Base-by-base conservation (phyloP, 345 rosid species). In the Chamaenerion angustifolium region DNA sequence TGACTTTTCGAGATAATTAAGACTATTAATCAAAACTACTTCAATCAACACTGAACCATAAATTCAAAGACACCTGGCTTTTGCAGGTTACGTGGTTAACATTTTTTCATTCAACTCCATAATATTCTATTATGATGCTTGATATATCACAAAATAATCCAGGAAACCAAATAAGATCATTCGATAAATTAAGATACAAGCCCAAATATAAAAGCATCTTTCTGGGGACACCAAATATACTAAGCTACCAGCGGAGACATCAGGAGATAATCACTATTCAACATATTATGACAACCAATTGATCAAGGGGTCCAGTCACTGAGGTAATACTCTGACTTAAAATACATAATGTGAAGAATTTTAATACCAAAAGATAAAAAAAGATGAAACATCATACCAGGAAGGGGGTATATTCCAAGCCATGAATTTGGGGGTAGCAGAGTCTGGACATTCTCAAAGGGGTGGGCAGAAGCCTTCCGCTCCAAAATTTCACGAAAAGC, bases 381-480 rank as follows among this genome's bases (percentile, higher is more conserved):
- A 31, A 31, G 37, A 31, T 4, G 37, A 31, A 31, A 31, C 37
- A 31, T 31, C 37, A 76, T 65, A 93, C 99, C 97, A 56, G 94
- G 86, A 73, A 88, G 55, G 0, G 99, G 97, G 61, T 77, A 71
- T 37, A 64, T 45, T 63, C 84, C 88, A 15, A 93, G 76, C 99
- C 99, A 93, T 14, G 88, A 76, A 72, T 81, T 85, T 47, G 97
- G 99, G 21, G 95, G 97, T 67, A 93, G 65, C 56, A 85, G 77
- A 60, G 94, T 81, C 63, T 88, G 99, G 64, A 93, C 96, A 73
- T 85, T 88, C 75, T 93, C 99, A 62, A 93, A 88, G 43, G 99
- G 95, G 76, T 93, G 99, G 2, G 99, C 90, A 66, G 95, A 68
- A 49, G 95, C 90, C 83, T 88, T 93, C 66, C 65, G 62, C 72